Percentiles rank a stretch among this genome's conserved stretches.
These are phyloP conservation scores for Chaetomiaceae sp. DNA, from an alignment of 2,329 filamentous ascomycete genomes.

Conservation along the genomic window DNA sequence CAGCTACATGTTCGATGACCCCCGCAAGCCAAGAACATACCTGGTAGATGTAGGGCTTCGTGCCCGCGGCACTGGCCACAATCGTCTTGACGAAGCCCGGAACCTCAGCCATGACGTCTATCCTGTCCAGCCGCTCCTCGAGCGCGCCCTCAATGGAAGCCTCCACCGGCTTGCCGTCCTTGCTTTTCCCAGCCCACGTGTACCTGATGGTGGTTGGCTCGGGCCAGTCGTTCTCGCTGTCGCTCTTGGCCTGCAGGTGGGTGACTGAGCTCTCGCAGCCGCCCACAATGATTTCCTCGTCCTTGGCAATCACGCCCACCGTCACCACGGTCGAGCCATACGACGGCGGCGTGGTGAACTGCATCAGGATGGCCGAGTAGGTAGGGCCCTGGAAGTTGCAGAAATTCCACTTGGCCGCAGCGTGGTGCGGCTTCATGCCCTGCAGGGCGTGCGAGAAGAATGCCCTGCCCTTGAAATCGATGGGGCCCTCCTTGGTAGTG, in stretches of 20 bases:
- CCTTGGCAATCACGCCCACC: constrained; percentile 76
- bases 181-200: constrained; percentile 71
- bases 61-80: constrained; percentile 80
- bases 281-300: constrained; percentile 73
- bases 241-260: constrained; percentile 66
- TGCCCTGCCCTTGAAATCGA: constrained; percentile 77
- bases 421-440: constrained; percentile 98
- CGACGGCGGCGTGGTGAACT: constrained; percentile 88
- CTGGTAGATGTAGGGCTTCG: constrained; percentile 97
- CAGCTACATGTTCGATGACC: constrained; percentile 13
- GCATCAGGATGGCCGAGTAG: constrained; percentile 89
- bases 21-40: constrained; percentile 42
- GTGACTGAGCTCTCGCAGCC: constrained; percentile 60
- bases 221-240: constrained; percentile 81
- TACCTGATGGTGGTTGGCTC: constrained; percentile 74
- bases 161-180: constrained; percentile 68
- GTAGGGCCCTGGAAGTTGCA: constrained; percentile 82
- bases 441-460: constrained; percentile 83
- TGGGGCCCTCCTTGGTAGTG: constrained; percentile 71
- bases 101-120: constrained; percentile 96
- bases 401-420: constrained; percentile 91
- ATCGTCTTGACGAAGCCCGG: constrained; percentile 94
- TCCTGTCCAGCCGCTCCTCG: constrained; percentile 67
- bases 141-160: constrained; percentile 67
- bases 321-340: constrained; percentile 83